phyloP scores from a whole-genome alignment of 768 basidiomycete genomes.

The Lanmaoa pseudosensibilis region DNA sequence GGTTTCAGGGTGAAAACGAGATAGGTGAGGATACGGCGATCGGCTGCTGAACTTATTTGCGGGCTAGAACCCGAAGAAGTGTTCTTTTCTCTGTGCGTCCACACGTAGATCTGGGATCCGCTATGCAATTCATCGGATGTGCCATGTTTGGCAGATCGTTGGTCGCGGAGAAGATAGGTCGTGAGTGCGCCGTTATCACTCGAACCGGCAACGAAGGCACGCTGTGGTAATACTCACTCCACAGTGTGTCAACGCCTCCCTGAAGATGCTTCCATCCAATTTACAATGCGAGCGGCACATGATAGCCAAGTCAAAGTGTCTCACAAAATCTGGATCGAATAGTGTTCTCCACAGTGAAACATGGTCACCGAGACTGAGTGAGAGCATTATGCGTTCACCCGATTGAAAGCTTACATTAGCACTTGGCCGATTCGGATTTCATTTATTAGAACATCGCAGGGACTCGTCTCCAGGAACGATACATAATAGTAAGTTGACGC shows the following conservation, averaged over 20 bases:
- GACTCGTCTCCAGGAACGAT: conserved; percentile 19
- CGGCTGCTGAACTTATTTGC: not conserved
- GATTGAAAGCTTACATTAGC: not conserved
- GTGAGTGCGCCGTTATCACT: conserved; percentile 1
- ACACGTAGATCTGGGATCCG: conserved; percentile 2
- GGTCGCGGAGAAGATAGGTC: conserved; percentile 7
- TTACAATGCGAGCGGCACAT: not conserved
- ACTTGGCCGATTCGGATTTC: conserved; percentile 2
- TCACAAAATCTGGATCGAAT: not conserved
- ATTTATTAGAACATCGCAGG: conserved; percentile 13
- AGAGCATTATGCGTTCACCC: conserved; percentile 5
- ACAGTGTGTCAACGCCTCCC: conserved; percentile 7
- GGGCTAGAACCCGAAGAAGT: conserved; percentile 2
- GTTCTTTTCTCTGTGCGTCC: not conserved
- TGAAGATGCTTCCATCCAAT: not conserved
- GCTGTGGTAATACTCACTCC: conserved; percentile 15
- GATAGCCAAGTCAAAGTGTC: not conserved
- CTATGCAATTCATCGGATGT: not conserved
- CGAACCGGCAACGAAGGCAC: conserved; percentile 1
- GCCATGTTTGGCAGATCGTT: conserved; percentile 5
- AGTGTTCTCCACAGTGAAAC: not conserved
- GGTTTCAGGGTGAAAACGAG: not conserved
- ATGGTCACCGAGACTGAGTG: not conserved
- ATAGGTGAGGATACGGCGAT: not conserved
- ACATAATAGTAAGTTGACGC: not conserved